phyloP scores from a whole-genome alignment of 257 asterid genomes.

The Nicotiana noctiflora region DNA sequence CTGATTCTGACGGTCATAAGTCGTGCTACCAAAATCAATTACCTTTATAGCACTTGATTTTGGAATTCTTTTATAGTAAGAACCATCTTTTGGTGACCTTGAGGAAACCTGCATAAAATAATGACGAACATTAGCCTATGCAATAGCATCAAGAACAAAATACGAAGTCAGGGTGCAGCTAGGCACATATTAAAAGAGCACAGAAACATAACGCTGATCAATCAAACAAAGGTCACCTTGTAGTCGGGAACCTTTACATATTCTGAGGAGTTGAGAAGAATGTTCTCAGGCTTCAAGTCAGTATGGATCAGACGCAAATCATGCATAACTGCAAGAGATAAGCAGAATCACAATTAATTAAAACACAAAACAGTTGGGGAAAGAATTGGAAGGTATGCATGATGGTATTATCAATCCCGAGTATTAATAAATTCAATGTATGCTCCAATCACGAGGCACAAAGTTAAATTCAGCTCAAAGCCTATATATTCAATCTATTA shows the following conservation, averaged over 20 bases:
- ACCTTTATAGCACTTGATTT: constrained; percentile 89
- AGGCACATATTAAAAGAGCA: not conserved
- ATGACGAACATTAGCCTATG: not conserved
- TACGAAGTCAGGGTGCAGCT: not conserved
- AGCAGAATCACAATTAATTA: not conserved
- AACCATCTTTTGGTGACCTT: constrained; percentile 55
- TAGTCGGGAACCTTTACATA: constrained; percentile 69
- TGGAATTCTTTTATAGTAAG: constrained; percentile 66
- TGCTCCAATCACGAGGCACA: not conserved
- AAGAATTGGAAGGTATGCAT: not conserved
- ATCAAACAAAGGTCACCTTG: constrained; percentile 46
- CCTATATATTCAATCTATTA: not conserved
- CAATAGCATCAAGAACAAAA: not conserved
- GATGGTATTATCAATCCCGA: not conserved
- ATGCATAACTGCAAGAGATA: constrained; percentile 70
- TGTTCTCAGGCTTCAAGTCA: constrained; percentile 93
- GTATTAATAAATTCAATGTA: not conserved
- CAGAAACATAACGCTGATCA: not conserved
- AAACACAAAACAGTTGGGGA: no score
- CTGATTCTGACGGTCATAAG: constrained; percentile 55
- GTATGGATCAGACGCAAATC: constrained; percentile 85
- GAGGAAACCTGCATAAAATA: constrained; percentile 42
- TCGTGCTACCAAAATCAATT: constrained; percentile 94
- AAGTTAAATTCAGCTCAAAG: not conserved
- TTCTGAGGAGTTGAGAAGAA: constrained; percentile 78